Evolutionary conservation across 257 asterid species (phyloP).

Genomic region (Lithospermum erythrorhizon): DNA sequence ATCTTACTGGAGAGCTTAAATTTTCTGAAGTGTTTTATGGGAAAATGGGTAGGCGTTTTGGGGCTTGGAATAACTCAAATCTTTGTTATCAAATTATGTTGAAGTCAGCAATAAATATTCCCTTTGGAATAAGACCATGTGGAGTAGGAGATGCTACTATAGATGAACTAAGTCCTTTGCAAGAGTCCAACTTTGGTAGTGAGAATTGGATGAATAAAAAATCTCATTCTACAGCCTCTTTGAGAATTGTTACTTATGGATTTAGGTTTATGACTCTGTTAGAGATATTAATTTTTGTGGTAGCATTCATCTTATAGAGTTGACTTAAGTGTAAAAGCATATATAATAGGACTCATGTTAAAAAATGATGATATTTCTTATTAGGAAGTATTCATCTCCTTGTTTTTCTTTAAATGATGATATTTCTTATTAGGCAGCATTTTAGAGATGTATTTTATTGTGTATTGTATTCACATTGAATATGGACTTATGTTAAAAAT

Average conservation of each 20-base stretch:
- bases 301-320: conserved; percentile 8
- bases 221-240: conserved; percentile 17
- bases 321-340: neutral
- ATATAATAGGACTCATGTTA: neutral
- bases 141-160: conserved; percentile 14
- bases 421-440: too few relatives aligned
- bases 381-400: too few relatives aligned
- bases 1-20: conserved; percentile 51
- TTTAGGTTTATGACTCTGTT: conserved; percentile 19
- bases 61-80: conserved; percentile 63
- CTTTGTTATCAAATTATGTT: conserved; percentile 33
- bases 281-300: conserved; percentile 18
- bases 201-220: conserved; percentile 12
- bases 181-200: conserved; percentile 19
- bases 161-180: conserved; percentile 15
- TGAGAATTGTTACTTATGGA: conserved; percentile 21
- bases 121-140: conserved; percentile 49
- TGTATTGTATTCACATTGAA: too few relatives aligned
- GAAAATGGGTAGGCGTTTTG: conserved; percentile 57
- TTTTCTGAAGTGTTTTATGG: conserved; percentile 41
- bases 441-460: too few relatives aligned
- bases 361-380: too few relatives aligned
- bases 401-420: too few relatives aligned
- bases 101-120: conserved; percentile 17
- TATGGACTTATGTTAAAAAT: too few relatives aligned